A percentile compares a stretch with the other conserved stretches of the same genome.
Evolutionary conservation across 495 filamentous ascomycete genomes (phyloP).

Genomic region (Aspergillus affinis): DNA sequence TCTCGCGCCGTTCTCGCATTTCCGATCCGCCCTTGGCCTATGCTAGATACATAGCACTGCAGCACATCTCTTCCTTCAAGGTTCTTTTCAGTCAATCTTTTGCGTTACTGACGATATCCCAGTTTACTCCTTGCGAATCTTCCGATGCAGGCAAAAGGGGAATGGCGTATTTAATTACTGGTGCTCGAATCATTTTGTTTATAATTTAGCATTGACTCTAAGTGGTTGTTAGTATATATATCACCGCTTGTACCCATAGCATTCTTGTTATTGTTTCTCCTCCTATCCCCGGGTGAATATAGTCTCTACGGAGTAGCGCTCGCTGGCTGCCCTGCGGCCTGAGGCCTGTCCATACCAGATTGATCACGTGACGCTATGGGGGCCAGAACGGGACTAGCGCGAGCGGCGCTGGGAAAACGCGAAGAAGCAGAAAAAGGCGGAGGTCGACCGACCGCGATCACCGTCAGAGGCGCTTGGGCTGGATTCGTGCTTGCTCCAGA

Average conservation of each 20-base stretch:
- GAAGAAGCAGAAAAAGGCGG: constrained; percentile 35
- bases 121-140: constrained; percentile 16
- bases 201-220: constrained; percentile 19
- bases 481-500: background rate
- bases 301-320: too few relatives aligned
- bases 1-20: constrained; percentile 20
- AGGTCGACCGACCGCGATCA: constrained; percentile 26
- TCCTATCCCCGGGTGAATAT: background rate
- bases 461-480: constrained; percentile 18
- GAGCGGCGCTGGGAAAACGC: constrained; percentile 36
- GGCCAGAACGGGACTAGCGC: constrained; percentile 30
- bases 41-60: constrained; percentile 17
- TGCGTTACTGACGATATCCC: constrained; percentile 31
- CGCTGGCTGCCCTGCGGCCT: too few relatives aligned
- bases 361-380: too few relatives aligned
- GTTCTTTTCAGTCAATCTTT: constrained; percentile 17
- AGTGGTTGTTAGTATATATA: background rate
- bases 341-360: too few relatives aligned
- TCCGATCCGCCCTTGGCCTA: constrained; percentile 7
- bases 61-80: constrained; percentile 12
- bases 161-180: constrained; percentile 19
- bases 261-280: constrained; percentile 18
- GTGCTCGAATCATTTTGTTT: constrained; percentile 23
- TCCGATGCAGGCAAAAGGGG: constrained; percentile 15
- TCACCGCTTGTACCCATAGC: constrained; percentile 18